Base-by-base conservation (phyloP, 2,329 filamentous ascomycete genomes). In the Alternaria sp. region DNA sequence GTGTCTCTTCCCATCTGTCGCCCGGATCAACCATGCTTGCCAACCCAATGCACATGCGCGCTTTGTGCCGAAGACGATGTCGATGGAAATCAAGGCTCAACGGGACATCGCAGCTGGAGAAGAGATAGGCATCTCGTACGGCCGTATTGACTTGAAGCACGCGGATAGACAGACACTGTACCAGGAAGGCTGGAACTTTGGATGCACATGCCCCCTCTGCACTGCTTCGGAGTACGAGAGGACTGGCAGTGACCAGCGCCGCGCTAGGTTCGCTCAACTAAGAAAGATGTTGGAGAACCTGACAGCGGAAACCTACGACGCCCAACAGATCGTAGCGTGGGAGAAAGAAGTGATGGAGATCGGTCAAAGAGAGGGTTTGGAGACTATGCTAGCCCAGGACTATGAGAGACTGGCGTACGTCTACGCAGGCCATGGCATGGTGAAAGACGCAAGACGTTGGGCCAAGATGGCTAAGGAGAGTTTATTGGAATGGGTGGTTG, bases 381-480 rank as follows among this genome's bases (percentile, higher is more conserved):
- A 69, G 18, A 55, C 62, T 25, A 32, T 73, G 54, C 46, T 71
- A 9, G 68, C 69, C 10, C 63, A 60, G 22, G 70, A 73, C 41
- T 63, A 69, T 38, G 70, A 73, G 55, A 66, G 70, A 46, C 49
- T 73, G 59, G 69, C 69, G n/a, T 73, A 73, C 54, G 68, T 71
- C 22, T 68, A 73, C 58, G 62, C 66, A 11, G 66, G 67, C 12
- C 57, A 65, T 28, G 67, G 65, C 10, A 62, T 61, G 56, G 18
- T 50, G 12, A 38, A 51, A 16, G 66, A 71, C 27, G 69, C 70
- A 14, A 59, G 52, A 27, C 20, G 34, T 28, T 73, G 68, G 68
- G 70, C 68, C 2, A 50, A 53, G 16, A 71, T 63, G 53, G 68
- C 70, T 0, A 70, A 52, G 40, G 51, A 64, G 32, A 71, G 62